Evolutionary conservation across 1,284 basidiomycete genomes (phyloP).

Genomic region (Apiotrichum veenhuisii): DNA sequence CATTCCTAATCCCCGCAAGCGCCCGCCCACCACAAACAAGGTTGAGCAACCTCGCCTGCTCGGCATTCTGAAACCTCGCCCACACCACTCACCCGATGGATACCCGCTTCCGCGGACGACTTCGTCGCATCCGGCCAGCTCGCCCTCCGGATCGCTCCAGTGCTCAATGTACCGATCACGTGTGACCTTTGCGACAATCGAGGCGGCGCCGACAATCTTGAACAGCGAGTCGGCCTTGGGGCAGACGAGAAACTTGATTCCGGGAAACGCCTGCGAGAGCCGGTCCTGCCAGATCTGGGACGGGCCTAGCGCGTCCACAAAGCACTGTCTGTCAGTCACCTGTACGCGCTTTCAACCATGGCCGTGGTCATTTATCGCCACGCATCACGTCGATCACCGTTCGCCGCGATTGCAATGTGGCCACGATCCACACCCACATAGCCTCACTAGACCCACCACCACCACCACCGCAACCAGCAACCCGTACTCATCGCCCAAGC

Average conservation of each 20-base stretch:
- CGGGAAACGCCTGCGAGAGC: conserved; percentile 72
- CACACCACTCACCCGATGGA: conserved; percentile 64
- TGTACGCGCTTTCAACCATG: neutral
- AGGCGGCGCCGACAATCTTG: conserved; percentile 95
- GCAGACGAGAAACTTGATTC: conserved; percentile 80
- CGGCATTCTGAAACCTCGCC: neutral
- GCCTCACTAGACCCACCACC: too few species aligned
- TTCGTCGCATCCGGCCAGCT: conserved; percentile 11
- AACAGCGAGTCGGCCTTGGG: conserved; percentile 92
- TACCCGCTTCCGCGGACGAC: conserved; percentile 71
- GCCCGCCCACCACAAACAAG: neutral
- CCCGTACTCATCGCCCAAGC: too few species aligned
- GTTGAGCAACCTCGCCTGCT: neutral
- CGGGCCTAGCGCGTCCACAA: conserved; percentile 90
- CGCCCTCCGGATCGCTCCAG: conserved; percentile 60
- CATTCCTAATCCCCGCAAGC: neutral
- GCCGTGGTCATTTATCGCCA: too few species aligned
- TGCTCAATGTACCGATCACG: conserved; percentile 83
- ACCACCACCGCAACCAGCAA: too few species aligned
- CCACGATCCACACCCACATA: too few species aligned
- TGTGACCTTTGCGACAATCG: conserved; percentile 91
- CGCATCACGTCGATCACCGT: too few species aligned
- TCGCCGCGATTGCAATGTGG: too few species aligned
- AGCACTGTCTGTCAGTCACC: conserved; percentile 60
- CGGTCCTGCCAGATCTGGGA: conserved; percentile 78